A percentile compares a stretch with the other conserved stretches of the same genome.
Conservation (phyloP, 2,329 filamentous ascomycete genomes). For the Colletotrichum endophyticum region DNA sequence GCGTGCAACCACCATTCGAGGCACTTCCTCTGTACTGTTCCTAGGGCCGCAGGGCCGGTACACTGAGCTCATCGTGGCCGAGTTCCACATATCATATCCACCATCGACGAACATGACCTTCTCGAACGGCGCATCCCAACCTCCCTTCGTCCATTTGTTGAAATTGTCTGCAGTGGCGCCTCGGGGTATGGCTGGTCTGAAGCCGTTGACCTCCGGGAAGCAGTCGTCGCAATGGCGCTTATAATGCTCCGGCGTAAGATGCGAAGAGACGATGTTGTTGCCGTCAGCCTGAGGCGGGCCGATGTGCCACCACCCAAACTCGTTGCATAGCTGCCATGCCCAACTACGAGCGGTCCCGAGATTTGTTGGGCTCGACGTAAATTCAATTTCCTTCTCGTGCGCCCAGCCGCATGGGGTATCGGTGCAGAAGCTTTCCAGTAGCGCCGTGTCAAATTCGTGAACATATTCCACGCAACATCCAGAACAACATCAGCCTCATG, state of each 20-base stretch:
- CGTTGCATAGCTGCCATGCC: constrained; percentile 18
- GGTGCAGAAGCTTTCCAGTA: neutral
- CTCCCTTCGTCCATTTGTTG: constrained; percentile 10
- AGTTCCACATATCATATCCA: constrained; percentile 16
- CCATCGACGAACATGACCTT: constrained; percentile 18
- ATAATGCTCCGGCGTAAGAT: neutral
- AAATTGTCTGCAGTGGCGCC: constrained; percentile 10
- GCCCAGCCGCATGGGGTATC: neutral
- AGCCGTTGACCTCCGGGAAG: constrained; percentile 1
- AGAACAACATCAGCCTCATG: neutral
- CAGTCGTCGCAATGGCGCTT: neutral
- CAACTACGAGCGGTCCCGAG: neutral
- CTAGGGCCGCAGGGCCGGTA: constrained; percentile 8
- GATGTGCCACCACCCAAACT: constrained; percentile 13
- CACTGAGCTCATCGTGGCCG: constrained; percentile 8
- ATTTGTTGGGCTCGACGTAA: neutral
- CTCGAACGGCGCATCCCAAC: constrained; percentile 4
- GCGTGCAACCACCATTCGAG: constrained; percentile 3
- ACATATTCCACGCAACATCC: neutral
- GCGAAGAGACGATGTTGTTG: constrained; percentile 6
- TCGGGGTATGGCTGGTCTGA: neutral
- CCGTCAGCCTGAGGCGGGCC: constrained; percentile 7
- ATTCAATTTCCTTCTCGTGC: neutral
- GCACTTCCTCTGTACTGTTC: neutral
- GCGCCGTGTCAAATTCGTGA: neutral